These are phyloP conservation scores for Botrytis paeoniae DNA, from an alignment of 2,329 filamentous ascomycete genomes.

Conservation along the genomic window DNA sequence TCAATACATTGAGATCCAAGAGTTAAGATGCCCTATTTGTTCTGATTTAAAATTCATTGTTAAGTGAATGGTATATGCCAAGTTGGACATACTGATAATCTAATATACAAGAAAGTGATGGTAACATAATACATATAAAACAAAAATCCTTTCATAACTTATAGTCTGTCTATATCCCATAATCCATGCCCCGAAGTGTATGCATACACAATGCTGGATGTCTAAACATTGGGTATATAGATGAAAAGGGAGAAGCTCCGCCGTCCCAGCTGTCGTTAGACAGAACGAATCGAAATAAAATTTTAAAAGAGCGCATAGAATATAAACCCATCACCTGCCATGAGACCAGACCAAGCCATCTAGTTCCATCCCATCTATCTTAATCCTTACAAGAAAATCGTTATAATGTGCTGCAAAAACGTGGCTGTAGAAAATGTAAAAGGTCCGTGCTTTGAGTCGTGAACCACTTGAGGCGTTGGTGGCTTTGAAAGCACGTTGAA, in stretches of 20 bases:
- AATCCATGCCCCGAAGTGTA: neutral
- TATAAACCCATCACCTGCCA: neutral
- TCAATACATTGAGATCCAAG: neutral
- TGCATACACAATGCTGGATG: neutral
- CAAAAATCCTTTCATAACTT: neutral
- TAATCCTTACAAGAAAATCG: neutral
- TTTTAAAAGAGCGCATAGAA: neutral
- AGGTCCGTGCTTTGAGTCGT: neutral
- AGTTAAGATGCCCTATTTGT: neutral
- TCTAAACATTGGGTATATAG: conserved; percentile 3
- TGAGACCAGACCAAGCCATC: neutral
- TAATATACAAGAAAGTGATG: neutral
- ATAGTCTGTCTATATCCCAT: neutral
- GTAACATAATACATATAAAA: neutral
- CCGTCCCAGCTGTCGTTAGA: neutral
- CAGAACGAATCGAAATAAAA: neutral
- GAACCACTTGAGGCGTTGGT: neutral
- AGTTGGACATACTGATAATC: neutral
- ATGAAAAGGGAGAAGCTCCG: neutral
- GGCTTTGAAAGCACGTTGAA: neutral
- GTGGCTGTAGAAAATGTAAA: neutral
- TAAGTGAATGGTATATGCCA: neutral
- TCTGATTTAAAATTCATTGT: neutral
- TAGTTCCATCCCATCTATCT: neutral
- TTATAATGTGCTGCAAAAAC: neutral